Percentiles rank a stretch among this genome's conserved stretches.
Conservation (phyloP, 208 protist genomes). For the Sergeia podlipaevii region DNA sequence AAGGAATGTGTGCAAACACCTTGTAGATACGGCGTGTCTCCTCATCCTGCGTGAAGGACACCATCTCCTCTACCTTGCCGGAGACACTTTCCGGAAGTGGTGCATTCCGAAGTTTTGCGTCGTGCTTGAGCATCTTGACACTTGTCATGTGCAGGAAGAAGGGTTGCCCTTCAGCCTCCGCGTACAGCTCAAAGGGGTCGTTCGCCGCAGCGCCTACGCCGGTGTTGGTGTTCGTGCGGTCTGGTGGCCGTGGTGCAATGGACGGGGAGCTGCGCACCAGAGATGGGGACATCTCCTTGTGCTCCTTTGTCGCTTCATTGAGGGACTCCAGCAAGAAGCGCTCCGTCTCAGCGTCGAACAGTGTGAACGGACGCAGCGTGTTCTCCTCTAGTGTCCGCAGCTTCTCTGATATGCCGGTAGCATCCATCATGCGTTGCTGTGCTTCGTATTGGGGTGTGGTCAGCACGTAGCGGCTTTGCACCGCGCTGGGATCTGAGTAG, state of each 20-base stretch:
- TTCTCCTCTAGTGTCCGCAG: constrained; percentile 35
- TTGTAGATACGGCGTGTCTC: constrained; percentile 68
- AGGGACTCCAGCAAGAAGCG: constrained; percentile 48
- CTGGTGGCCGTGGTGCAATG: constrained; percentile 19
- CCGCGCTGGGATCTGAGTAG: constrained; percentile 41
- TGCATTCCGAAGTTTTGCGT: constrained; percentile 44
- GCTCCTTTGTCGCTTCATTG: constrained; percentile 46
- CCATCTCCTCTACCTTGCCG: constrained; percentile 56
- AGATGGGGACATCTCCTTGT: constrained; percentile 26
- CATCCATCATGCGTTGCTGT: constrained; percentile 41
- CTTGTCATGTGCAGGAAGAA: constrained; percentile 80
- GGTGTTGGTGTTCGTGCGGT: constrained; percentile 3
- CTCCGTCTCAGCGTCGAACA: constrained; percentile 52
- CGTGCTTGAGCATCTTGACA: constrained; percentile 75
- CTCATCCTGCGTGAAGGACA: constrained; percentile 64
- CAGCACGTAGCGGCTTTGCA: constrained; percentile 73
- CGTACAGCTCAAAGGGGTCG: constrained; percentile 63
- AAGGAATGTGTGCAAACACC: constrained; percentile 72
- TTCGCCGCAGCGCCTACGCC: background rate
- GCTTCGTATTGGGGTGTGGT: constrained; percentile 46
- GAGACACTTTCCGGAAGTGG: constrained; percentile 43
- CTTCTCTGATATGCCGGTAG: constrained; percentile 35
- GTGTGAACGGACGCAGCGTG: constrained; percentile 35
- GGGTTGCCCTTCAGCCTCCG: constrained; percentile 63
- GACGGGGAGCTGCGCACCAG: constrained; percentile 33